phyloP scores from a whole-genome alignment of 2,329 filamentous ascomycete species.

The Trichoderma lentiforme region DNA sequence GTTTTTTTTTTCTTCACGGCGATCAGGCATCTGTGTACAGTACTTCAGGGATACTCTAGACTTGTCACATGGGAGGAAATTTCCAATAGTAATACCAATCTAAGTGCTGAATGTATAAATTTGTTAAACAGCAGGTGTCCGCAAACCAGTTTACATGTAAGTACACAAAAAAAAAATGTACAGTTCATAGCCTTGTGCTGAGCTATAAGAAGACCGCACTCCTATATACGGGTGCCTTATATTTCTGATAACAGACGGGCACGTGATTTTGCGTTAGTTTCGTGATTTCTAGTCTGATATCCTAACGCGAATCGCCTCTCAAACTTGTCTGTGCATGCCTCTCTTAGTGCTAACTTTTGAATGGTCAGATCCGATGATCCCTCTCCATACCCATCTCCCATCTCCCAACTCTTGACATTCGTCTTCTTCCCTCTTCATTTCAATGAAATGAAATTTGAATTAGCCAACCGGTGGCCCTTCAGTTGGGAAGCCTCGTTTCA shows the following conservation, averaged over 20 bases:
- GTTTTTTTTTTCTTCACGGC: not conserved
- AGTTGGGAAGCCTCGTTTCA: not conserved
- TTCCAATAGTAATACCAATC: not conserved
- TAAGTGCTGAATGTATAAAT: not conserved
- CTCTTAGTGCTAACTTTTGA: not conserved
- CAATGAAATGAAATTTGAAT: not conserved
- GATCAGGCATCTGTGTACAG: slow-evolving; percentile 13
- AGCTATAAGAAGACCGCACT: not conserved
- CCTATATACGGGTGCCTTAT: not conserved
- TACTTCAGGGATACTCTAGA: slow-evolving; percentile 16
- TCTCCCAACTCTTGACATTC: not conserved
- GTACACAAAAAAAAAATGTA: not conserved
- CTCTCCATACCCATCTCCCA: not conserved
- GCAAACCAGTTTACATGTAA: not conserved
- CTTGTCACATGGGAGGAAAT: not conserved
- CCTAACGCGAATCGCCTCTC: not conserved
- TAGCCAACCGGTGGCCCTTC: not conserved
- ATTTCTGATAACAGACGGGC: slow-evolving; percentile 6
- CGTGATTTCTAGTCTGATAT: slow-evolving; percentile 23
- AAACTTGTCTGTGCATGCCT: not conserved
- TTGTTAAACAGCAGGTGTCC: not conserved
- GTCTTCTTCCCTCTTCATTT: not conserved
- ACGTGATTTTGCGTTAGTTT: slow-evolving; percentile 40
- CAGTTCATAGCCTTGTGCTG: not conserved
- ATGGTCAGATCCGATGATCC: not conserved